Conservation (phyloP, 192 early-diverging fungal genomes). For the Kickxella alabastrina region DNA sequence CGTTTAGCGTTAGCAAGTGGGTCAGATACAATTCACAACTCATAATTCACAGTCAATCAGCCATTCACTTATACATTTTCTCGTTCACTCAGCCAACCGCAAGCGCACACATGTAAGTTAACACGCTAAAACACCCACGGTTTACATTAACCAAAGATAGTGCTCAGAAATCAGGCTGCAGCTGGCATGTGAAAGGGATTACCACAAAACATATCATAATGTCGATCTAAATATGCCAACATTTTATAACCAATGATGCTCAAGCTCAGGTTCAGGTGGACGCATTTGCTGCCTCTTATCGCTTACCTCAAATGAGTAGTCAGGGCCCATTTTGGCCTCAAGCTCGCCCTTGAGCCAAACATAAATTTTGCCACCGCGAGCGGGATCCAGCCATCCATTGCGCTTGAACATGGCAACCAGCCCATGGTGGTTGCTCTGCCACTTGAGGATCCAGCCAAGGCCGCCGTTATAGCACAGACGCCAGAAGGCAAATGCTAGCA, state of each 20-base stretch:
- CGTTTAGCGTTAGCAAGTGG: neutral
- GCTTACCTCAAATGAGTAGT: slow-evolving; percentile 68
- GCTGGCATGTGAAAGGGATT: slow-evolving; percentile 18
- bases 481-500: slow-evolving; percentile 82
- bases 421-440: slow-evolving; percentile 70
- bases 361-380: slow-evolving; percentile 54
- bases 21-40: too few species aligned
- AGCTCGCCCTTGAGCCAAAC: slow-evolving; percentile 64
- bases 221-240: too few species aligned
- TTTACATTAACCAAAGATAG: too few species aligned
- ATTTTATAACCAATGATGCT: too few species aligned
- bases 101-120: slow-evolving; percentile 7
- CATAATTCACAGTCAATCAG: too few species aligned
- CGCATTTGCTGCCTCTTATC: too few species aligned
- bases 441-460: slow-evolving; percentile 77
- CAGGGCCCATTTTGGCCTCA: slow-evolving; percentile 72
- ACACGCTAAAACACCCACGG: neutral
- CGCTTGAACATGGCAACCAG: slow-evolving; percentile 70
- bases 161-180: slow-evolving; percentile 1
- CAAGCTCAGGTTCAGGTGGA: too few species aligned
- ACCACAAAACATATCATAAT: neutral
- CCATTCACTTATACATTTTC: too few species aligned
- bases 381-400: slow-evolving; percentile 62
- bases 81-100: too few species aligned
- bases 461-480: slow-evolving; percentile 81